Evolutionary conservation across 345 rosid species (phyloP).

Genomic region (Iberis pinnata): DNA sequence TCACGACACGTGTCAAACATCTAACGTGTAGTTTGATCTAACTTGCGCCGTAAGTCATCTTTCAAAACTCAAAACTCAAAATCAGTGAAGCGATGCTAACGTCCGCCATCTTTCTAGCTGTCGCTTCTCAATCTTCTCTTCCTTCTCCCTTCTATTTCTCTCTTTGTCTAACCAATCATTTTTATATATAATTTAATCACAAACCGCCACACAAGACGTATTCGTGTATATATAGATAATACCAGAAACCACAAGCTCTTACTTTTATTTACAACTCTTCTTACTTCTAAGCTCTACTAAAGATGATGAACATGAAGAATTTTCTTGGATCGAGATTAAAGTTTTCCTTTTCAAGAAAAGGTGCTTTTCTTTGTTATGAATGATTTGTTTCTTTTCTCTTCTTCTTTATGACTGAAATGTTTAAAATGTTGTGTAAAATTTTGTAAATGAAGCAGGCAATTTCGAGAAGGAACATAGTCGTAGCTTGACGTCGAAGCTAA

Average conservation of each 20-base stretch:
- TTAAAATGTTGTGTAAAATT: slow-evolving; percentile 1
- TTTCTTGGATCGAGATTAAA: slow-evolving; percentile 23
- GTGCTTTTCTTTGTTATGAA: slow-evolving; percentile 13
- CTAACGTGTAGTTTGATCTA: slow-evolving; percentile 41
- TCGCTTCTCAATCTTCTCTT: slow-evolving; percentile 35
- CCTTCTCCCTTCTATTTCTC: slow-evolving; percentile 22
- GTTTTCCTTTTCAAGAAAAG: slow-evolving; percentile 32
- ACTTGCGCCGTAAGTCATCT: slow-evolving; percentile 40
- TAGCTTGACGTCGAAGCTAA: slow-evolving; percentile 38
- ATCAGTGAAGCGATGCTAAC: slow-evolving; percentile 28
- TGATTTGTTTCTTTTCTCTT: no score
- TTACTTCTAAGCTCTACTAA: slow-evolving; percentile 12
- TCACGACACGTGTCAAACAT: slow-evolving; percentile 37
- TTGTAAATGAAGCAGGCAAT: slow-evolving; percentile 37
- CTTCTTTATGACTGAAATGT: neutral
- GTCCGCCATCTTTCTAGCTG: slow-evolving; percentile 29
- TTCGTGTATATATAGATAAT: slow-evolving; percentile 19
- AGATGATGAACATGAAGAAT: slow-evolving; percentile 30
- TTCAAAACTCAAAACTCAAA: slow-evolving; percentile 9
- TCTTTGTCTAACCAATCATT: slow-evolving; percentile 27
- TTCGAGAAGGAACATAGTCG: slow-evolving; percentile 24
- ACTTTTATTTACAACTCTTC: slow-evolving; percentile 18
- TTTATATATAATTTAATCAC: slow-evolving; percentile 14
- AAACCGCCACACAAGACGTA: slow-evolving; percentile 23
- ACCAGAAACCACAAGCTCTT: slow-evolving; percentile 9